phyloP scores from a whole-genome alignment of 192 early-diverging fungal species.

The Coemansia furcata region DNA sequence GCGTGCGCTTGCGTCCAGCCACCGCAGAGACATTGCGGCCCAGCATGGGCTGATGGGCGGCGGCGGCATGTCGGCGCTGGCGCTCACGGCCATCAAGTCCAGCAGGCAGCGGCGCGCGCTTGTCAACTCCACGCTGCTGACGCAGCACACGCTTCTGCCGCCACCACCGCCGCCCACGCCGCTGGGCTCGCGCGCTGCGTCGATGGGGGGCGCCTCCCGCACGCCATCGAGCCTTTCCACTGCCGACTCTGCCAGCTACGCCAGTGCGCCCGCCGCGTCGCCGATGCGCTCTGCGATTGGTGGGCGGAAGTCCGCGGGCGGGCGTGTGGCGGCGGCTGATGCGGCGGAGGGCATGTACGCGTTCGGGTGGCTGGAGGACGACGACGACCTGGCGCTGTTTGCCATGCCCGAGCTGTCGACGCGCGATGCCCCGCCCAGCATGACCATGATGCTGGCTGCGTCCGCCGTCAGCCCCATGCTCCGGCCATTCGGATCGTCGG shows the following conservation, averaged over 20 bases:
- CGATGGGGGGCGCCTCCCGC: not conserved
- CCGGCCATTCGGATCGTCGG: slow-evolving; percentile 19
- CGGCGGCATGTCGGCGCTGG: slow-evolving; percentile 31
- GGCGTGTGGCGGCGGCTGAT: not conserved
- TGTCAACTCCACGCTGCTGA: slow-evolving; percentile 42
- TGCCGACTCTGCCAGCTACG: not conserved
- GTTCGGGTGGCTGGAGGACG: slow-evolving; percentile 52
- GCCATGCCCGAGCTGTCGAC: slow-evolving; percentile 31
- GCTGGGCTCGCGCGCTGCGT: not conserved
- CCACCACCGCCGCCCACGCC: slow-evolving; percentile 14
- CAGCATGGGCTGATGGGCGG: slow-evolving; percentile 24
- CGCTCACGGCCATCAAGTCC: slow-evolving; percentile 49
- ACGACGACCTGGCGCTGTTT: slow-evolving; percentile 45
- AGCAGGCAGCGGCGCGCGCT: slow-evolving; percentile 44
- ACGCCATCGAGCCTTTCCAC: slow-evolving; percentile 5
- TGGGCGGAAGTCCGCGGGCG: not conserved
- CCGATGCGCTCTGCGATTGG: not conserved
- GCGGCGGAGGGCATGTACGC: slow-evolving; percentile 30
- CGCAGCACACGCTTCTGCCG: slow-evolving; percentile 36
- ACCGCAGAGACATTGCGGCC: slow-evolving; percentile 13
- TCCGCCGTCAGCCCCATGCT: slow-evolving; percentile 32
- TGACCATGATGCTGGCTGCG: slow-evolving; percentile 45
- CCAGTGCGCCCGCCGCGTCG: not conserved
- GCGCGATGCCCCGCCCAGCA: slow-evolving; percentile 16
- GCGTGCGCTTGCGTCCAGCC: slow-evolving; percentile 39